These are phyloP conservation scores for Fraxinus excelsior DNA, from an alignment of 257 asterid species.

Conservation along the genomic window DNA sequence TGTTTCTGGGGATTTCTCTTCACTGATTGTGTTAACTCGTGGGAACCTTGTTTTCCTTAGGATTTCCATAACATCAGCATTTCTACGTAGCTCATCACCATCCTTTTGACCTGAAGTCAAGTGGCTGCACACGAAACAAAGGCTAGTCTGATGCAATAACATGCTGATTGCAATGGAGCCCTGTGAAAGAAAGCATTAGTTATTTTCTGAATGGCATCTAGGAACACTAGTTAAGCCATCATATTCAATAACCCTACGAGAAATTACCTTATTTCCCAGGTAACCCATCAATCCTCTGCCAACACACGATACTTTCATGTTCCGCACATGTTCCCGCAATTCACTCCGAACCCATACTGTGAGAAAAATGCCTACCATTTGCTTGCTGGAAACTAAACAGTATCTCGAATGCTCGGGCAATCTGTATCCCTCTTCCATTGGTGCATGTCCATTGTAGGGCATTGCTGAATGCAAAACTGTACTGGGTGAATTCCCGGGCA, in stretches of 20 bases:
- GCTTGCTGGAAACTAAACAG: constrained; percentile 87
- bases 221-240: neutral
- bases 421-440: constrained; percentile 48
- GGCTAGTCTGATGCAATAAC: constrained; percentile 97
- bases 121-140: constrained; percentile 95
- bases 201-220: constrained; percentile 1
- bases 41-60: constrained; percentile 93
- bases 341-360: constrained; percentile 96
- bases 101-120: constrained; percentile 96
- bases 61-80: constrained; percentile 92
- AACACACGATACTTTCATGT: constrained; percentile 88
- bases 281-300: constrained; percentile 99
- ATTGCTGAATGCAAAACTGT: constrained; percentile 76
- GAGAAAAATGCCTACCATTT: constrained; percentile 95
- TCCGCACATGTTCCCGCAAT: constrained; percentile 75
- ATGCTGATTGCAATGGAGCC: constrained; percentile 96
- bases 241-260: neutral
- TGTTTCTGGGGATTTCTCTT: constrained; percentile 90
- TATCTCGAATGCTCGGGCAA: constrained; percentile 60
- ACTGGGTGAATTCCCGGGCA: constrained; percentile 85
- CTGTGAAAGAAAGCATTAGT: constrained; percentile 42
- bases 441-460: constrained; percentile 53
- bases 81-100: constrained; percentile 95
- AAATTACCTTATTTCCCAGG: constrained; percentile 90
- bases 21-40: constrained; percentile 59